Base-by-base conservation (phyloP, 768 basidiomycete species). In the Austroboletus festivus region DNA sequence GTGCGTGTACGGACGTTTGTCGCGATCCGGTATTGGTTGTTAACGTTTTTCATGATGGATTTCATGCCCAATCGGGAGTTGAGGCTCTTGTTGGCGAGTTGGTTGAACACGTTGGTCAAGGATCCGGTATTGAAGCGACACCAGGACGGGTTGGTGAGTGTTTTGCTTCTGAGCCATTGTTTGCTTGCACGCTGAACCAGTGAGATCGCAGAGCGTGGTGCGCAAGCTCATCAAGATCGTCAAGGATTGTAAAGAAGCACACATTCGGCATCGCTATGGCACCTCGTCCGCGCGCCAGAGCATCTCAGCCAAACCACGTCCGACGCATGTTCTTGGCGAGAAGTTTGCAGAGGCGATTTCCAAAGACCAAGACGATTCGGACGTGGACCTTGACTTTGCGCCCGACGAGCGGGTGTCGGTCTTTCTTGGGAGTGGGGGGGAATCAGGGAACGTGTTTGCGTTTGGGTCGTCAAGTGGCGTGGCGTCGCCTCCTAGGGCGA, bases 1-100 rank as follows among this genome's bases (percentile, higher is more conserved):
- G 90, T 93, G 21, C 80, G 90, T 37, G 89, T 93, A 9, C 75
- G 93, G 60, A 94, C 93, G 11, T 93, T 92, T 62, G 87, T 91
- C 26, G 90, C 91, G 5, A 82, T 94, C 46, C 79, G 90, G 37
- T 91, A 91, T 61, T 96, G 93, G 93, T 65, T 95, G 38, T 70
- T 91, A 60, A 92, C 90, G 7, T 94, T 94, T 66, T 95, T 94
- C 65, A 78, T 77, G 42, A 86, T 89, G 54, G 93, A 96, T 63
- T 95, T 94, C 60, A 68, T 92, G 50, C 83, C 87, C 37, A 85
- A 89, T 67, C 78, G 82, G 50, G 88, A 87, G 57, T 68, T 95
- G 60, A 75, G 93, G 56, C 62, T 83, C 22, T 64, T 86, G 37
- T 72, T 93, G 40, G 81, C 89, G 16, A 75, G 78, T 40, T 94